These are phyloP conservation scores for Sclerospora graminicola DNA, from an alignment of 352 stramenopile species.

Conservation along the genomic window DNA sequence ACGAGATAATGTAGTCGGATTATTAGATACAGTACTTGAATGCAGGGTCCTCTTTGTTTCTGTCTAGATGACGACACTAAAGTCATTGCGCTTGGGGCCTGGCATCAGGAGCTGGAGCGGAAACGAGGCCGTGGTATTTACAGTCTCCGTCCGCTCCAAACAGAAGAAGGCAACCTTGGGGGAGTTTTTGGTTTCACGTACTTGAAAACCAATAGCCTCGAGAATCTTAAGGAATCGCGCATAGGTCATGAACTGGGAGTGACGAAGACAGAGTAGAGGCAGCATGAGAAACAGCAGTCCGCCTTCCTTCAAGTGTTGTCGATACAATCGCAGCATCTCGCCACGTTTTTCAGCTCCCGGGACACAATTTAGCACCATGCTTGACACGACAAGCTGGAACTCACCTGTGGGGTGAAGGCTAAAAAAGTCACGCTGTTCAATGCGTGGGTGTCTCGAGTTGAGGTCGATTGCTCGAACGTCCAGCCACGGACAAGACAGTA, in stretches of 20 bases:
- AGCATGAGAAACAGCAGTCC: conserved; percentile 71
- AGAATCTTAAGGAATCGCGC: conserved; percentile 55
- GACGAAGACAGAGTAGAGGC: conserved; percentile 57
- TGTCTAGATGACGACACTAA: conserved; percentile 53
- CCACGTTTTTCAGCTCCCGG: conserved; percentile 78
- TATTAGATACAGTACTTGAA: conserved; percentile 16
- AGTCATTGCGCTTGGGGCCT: conserved; percentile 54
- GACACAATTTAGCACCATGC: conserved; percentile 96
- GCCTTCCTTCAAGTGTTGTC: conserved; percentile 37
- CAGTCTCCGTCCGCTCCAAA: conserved; percentile 35
- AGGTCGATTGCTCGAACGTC: conserved; percentile 93
- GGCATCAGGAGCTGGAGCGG: conserved; percentile 35
- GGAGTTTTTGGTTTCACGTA: conserved; percentile 67
- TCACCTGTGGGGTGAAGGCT: conserved; percentile 44
- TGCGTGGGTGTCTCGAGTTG: conserved; percentile 83
- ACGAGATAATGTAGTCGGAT: conserved; percentile 4
- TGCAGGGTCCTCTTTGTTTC: conserved; percentile 2
- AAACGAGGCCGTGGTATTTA: conserved; percentile 23
- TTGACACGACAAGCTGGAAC: conserved; percentile 90
- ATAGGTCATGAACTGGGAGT: conserved; percentile 74
- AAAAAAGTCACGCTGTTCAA: conserved; percentile 91
- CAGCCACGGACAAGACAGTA: conserved; percentile 90
- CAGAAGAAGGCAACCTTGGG: conserved; percentile 80
- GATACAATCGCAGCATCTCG: conserved; percentile 59
- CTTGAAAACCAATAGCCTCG: conserved; percentile 50